Evolutionary conservation across 371 early-diverging fungal species (phyloP), one percentile per base, ranked within the genome.

Genomic region (Parasitella parasitica): DNA sequence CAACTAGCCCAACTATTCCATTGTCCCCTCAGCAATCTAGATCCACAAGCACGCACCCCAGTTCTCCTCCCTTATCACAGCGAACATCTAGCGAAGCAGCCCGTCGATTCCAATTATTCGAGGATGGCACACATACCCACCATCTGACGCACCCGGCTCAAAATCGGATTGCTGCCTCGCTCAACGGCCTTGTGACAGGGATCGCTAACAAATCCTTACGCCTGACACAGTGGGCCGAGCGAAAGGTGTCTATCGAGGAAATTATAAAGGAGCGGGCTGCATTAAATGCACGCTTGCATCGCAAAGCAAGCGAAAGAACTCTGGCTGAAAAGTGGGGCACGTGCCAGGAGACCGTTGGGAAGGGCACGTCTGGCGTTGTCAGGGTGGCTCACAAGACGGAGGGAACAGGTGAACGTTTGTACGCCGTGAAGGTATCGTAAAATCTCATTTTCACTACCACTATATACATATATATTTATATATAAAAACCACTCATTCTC

Each of bases 341-440:
- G 12, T 73, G 76, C 26, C 78, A 78, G n/a, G 78, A 81, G 59
- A 67, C 80, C 11, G 75, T 84, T 39, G 84, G 84, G 8, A 75
- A 74, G 48, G 84, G 84, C 26, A 73, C 81, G 0, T 81, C 77
- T 46, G 84, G 84, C 32, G 68, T 81, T 15, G 84, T 84, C 5
- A 67, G 78, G 27, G 63, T 81, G 46, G 74, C 72, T 36, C 80
- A 80, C 50, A 78, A 75, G 53, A 48, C 63, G 32, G 77, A 76
- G 38, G 64, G 61, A 52, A 43, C 58, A 18, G 70, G 63, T 41
- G 76, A 79, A 55, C 68, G 66, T n/a, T 58, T 83, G 16, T 81
- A 77, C 61, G 84, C 84, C 48, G 80, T 84, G 54, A 84, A 84
- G 73, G 84, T 81, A 69, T 39, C 27, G 28, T n/a, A 48, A 55